Percentiles rank a stretch among this genome's conserved stretches.
These are phyloP conservation scores for Fomitopsis betulina DNA, from an alignment of 1,284 basidiomycete genomes.

Conservation along the genomic window DNA sequence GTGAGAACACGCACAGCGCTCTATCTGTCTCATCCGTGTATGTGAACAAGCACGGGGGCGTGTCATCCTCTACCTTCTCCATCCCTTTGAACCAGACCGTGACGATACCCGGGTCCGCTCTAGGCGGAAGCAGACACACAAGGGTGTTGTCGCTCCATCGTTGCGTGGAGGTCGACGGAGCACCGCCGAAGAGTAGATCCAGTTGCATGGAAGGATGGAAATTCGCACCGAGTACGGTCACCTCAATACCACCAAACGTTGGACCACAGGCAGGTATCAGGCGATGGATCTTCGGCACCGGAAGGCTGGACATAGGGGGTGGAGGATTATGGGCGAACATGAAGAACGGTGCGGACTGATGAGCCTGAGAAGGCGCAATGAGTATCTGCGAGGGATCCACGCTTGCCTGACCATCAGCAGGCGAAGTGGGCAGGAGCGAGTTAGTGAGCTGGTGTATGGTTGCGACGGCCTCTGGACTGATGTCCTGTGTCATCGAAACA, in stretches of 20 bases:
- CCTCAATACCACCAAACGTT: slow-evolving; percentile 89
- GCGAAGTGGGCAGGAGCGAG: slow-evolving; percentile 13
- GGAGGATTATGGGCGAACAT: slow-evolving; percentile 52
- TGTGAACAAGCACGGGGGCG: slow-evolving; percentile 69
- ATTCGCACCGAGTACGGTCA: slow-evolving; percentile 89
- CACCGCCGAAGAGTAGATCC: slow-evolving; percentile 86
- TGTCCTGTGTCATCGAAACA: slow-evolving; percentile 20
- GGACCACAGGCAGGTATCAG: slow-evolving; percentile 92
- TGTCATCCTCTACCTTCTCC: slow-evolving; percentile 51
- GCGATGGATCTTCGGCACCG: slow-evolving; percentile 69
- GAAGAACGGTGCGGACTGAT: slow-evolving; percentile 45
- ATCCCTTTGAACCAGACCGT: slow-evolving; percentile 83
- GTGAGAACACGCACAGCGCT: slow-evolving; percentile 58
- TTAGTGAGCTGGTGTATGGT: slow-evolving; percentile 15
- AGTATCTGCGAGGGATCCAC: slow-evolving; percentile 22
- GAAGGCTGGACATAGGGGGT: slow-evolving; percentile 39
- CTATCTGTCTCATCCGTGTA: slow-evolving; percentile 91
- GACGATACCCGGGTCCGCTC: slow-evolving; percentile 82
- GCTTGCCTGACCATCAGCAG: slow-evolving; percentile 16
- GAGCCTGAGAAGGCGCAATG: slow-evolving; percentile 23
- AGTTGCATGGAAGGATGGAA: slow-evolving; percentile 72
- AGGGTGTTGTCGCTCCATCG: slow-evolving; percentile 94
- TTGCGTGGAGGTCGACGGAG: slow-evolving; percentile 78
- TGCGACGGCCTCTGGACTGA: slow-evolving; percentile 12
- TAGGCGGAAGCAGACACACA: slow-evolving; percentile 88